phyloP scores from a whole-genome alignment of 202 grass and related monocot genomes.

The Elaeis oleifera region DNA sequence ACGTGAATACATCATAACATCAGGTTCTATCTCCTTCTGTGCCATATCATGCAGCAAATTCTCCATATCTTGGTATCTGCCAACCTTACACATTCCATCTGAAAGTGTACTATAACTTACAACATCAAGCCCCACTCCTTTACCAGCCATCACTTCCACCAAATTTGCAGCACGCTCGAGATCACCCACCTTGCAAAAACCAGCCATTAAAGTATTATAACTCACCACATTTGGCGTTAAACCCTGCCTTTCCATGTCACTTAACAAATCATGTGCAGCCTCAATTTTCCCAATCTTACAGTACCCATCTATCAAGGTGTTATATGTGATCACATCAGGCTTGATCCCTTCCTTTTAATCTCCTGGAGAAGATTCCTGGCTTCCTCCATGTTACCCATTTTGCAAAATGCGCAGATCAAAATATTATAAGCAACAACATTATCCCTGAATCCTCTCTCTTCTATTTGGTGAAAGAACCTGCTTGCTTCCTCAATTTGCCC shows the following conservation, averaged over 20 bases:
- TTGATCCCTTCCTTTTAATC: slow-evolving; percentile 12
- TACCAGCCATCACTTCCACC: slow-evolving; percentile 17
- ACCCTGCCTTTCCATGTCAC: too few relatives aligned
- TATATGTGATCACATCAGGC: slow-evolving; percentile 25
- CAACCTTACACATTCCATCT: slow-evolving; percentile 15
- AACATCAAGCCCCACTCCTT: slow-evolving; percentile 25
- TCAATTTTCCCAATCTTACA: too few relatives aligned
- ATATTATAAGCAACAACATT: slow-evolving; percentile 27
- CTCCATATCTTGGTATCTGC: slow-evolving; percentile 12
- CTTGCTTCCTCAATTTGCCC: slow-evolving; percentile 20
- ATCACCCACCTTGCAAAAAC: slow-evolving; percentile 20
- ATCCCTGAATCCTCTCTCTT: neutral
- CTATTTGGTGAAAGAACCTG: slow-evolving; percentile 2
- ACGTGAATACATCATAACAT: slow-evolving; percentile 10
- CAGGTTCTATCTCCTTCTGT: neutral
- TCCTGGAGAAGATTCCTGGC: slow-evolving; percentile 22
- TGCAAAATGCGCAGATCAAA: slow-evolving; percentile 32
- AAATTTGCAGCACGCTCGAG: slow-evolving; percentile 18
- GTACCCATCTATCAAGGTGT: slow-evolving; percentile 23
- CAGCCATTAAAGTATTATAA: neutral
- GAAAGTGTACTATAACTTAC: slow-evolving; percentile 23
- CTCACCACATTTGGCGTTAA: too few relatives aligned
- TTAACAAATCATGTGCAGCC: too few relatives aligned
- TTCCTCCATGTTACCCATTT: slow-evolving; percentile 24
- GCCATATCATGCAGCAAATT: slow-evolving; percentile 13